phyloP scores from a whole-genome alignment of 148 eudicot genomes.

The Cornus florida region DNA sequence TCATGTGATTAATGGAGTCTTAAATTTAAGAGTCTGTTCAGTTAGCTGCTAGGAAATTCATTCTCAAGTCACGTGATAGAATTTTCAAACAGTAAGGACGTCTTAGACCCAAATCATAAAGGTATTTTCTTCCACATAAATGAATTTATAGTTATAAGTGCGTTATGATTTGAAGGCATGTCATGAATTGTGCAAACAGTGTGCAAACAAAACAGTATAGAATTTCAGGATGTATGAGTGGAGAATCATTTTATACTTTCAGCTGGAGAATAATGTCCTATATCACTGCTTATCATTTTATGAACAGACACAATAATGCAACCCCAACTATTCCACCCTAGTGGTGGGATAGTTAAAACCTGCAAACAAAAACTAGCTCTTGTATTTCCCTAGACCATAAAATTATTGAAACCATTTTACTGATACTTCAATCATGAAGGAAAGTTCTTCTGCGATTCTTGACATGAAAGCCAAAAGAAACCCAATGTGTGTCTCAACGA shows the following conservation, averaged over 20 bases:
- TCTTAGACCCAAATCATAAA: not conserved
- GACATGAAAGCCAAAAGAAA: constrained; percentile 3
- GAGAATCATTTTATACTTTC: constrained; percentile 5
- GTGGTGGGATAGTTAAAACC: not conserved
- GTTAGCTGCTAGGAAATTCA: not conserved
- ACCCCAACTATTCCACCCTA: constrained; percentile 1
- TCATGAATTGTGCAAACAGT: not conserved
- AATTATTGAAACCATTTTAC: too few relatives aligned
- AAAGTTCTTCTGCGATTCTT: not conserved
- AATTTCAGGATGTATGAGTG: not conserved
- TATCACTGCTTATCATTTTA: not conserved
- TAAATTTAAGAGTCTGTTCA: not conserved
- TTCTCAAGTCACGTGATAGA: not conserved
- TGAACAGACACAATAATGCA: not conserved
- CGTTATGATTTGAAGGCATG: not conserved
- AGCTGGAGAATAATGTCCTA: not conserved
- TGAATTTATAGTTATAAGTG: not conserved
- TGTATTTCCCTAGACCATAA: not conserved
- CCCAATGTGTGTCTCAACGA: not conserved
- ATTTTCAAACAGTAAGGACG: not conserved
- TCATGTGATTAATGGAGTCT: not conserved
- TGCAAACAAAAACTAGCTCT: constrained; percentile 3
- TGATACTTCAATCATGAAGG: not conserved
- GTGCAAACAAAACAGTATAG: too few relatives aligned
- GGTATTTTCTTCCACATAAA: not conserved